Conservation (phyloP, 116 monocot genomes). For the Dioscorea cayenensis region DNA sequence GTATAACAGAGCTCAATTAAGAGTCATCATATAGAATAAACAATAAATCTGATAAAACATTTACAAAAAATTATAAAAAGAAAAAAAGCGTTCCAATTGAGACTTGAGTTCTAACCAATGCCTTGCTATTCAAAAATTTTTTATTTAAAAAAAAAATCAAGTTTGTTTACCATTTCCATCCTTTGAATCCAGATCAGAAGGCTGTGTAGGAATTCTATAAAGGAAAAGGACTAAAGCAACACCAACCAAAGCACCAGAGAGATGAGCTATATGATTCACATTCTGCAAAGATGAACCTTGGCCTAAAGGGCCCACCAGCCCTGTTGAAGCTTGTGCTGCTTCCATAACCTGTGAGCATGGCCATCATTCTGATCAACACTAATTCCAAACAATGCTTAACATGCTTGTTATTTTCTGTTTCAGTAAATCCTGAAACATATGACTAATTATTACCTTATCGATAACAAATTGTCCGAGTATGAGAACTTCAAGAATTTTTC, state of each 20-base stretch:
- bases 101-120: neutral
- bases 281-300: slow-evolving; percentile 35
- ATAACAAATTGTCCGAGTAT: slow-evolving; percentile 97
- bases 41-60: too few relatives aligned
- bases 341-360: slow-evolving; percentile 57
- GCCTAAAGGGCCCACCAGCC: slow-evolving; percentile 28
- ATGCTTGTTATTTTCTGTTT: neutral
- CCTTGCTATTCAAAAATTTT: too few relatives aligned
- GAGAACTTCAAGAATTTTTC: slow-evolving; percentile 93
- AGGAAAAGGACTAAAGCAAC: slow-evolving; percentile 65
- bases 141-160: slow-evolving; percentile 5
- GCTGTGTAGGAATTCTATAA: slow-evolving; percentile 51
- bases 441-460: slow-evolving; percentile 52
- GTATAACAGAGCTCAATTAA: too few relatives aligned
- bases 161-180: slow-evolving; percentile 18
- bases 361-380: neutral
- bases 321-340: slow-evolving; percentile 78
- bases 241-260: slow-evolving; percentile 94
- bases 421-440: neutral
- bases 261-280: slow-evolving; percentile 92
- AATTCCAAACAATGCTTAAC: neutral
- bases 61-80: too few relatives aligned
- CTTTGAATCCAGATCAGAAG: slow-evolving; percentile 21
- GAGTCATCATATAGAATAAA: too few relatives aligned
- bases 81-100: neutral